Conservation (phyloP, 2,329 filamentous ascomycete genomes). For the Exophiala mesophila region DNA sequence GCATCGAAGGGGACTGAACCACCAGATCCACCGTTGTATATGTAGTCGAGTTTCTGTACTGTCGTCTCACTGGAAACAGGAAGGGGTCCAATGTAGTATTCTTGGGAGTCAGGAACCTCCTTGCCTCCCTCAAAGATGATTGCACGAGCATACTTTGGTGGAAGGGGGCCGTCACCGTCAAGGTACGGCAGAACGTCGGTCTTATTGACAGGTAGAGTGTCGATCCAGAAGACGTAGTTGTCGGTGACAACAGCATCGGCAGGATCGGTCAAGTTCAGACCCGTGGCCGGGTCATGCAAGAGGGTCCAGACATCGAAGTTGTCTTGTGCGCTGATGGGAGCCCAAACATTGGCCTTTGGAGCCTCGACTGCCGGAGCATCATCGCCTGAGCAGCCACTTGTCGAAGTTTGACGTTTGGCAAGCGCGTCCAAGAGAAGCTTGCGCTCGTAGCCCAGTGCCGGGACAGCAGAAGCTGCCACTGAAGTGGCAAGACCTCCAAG, state of each 20-base stretch:
- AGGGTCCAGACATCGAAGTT: constrained; percentile 42
- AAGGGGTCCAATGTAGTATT: constrained; percentile 47
- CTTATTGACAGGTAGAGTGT: constrained; percentile 48
- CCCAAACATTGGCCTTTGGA: constrained; percentile 41
- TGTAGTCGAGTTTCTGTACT: constrained; percentile 27
- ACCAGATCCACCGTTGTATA: constrained; percentile 14
- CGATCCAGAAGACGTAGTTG: constrained; percentile 48
- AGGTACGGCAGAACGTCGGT: constrained; percentile 43
- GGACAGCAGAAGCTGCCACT: constrained; percentile 6
- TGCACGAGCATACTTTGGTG: constrained; percentile 43
- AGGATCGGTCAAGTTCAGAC: constrained; percentile 44
- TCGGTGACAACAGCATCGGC: constrained; percentile 33
- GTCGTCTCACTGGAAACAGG: constrained; percentile 39
- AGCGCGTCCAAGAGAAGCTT: constrained; percentile 12
- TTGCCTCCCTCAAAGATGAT: constrained; percentile 33
- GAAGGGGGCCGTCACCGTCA: constrained; percentile 33
- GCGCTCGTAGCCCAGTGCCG: constrained; percentile 15
- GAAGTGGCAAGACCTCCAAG: not conserved
- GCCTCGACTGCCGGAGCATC: constrained; percentile 24
- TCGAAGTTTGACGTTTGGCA: constrained; percentile 4
- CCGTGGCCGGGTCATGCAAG: constrained; percentile 37
- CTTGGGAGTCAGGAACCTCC: constrained; percentile 22
- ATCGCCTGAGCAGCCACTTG: constrained; percentile 4
- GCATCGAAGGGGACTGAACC: constrained; percentile 11
- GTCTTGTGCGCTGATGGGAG: constrained; percentile 39